Evolutionary conservation across 345 rosid genomes (phyloP).

Genomic region (Conringia planisiliqua): DNA sequence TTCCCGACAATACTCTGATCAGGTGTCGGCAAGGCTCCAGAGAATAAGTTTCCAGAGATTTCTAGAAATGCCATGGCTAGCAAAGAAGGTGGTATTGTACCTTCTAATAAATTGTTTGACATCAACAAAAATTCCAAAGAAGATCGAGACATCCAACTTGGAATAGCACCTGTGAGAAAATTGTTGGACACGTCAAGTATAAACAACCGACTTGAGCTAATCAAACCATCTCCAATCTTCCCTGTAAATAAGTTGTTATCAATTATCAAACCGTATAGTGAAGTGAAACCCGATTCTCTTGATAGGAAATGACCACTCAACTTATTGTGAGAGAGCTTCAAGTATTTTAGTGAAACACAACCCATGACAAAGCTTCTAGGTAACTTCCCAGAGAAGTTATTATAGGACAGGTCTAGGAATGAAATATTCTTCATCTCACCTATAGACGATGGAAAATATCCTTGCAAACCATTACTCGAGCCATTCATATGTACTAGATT

Average conservation of each 20-base stretch:
- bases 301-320: neutral
- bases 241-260: neutral
- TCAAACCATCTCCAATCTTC: neutral
- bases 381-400: slow-evolving; percentile 3
- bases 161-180: neutral
- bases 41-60: too few relatives aligned
- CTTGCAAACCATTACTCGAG: neutral
- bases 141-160: too few relatives aligned
- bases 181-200: neutral
- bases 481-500: neutral
- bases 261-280: neutral
- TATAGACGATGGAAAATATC: neutral
- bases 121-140: too few relatives aligned
- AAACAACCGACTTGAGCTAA: neutral
- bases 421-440: slow-evolving; percentile 8
- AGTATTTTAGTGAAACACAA: neutral
- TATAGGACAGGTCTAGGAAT: slow-evolving; percentile 4
- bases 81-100: too few relatives aligned
- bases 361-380: neutral
- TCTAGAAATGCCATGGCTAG: too few relatives aligned
- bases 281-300: neutral
- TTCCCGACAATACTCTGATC: too few relatives aligned
- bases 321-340: slow-evolving; percentile 9
- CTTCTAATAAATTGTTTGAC: too few relatives aligned
- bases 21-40: too few relatives aligned